Evolutionary conservation across 306 rosid genomes (phyloP).

Genomic region (Prunus persica): Prunus_persica_NCBIv2 NC_034009.1:30310001-30310500

Average conservation of each 20-base stretch:
- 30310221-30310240: slow-evolving; percentile 86
- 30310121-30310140: not conserved
- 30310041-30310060: not conserved
- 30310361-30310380: not conserved
- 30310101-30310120: not conserved
- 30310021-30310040: not conserved
- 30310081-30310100: not conserved
- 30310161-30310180: not conserved
- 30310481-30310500: slow-evolving; percentile 16
- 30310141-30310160: not conserved
- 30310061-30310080: not conserved
- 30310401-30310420: not conserved
- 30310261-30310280: not conserved
- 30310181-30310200: not conserved
- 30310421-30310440: not conserved
- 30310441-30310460: not conserved
- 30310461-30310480: slow-evolving; percentile 31
- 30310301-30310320: not conserved
- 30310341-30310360: too few species aligned
- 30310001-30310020: not conserved
- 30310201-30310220: slow-evolving; percentile 8
- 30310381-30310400: not conserved
- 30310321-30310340: not conserved
- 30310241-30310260: slow-evolving; percentile 2
- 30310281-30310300: not conserved